Percentiles rank a stretch among this genome's conserved stretches.
These are phyloP conservation scores for Solanum ossicruentum DNA, from an alignment of 257 asterid genomes.

Conservation along the genomic window DNA sequence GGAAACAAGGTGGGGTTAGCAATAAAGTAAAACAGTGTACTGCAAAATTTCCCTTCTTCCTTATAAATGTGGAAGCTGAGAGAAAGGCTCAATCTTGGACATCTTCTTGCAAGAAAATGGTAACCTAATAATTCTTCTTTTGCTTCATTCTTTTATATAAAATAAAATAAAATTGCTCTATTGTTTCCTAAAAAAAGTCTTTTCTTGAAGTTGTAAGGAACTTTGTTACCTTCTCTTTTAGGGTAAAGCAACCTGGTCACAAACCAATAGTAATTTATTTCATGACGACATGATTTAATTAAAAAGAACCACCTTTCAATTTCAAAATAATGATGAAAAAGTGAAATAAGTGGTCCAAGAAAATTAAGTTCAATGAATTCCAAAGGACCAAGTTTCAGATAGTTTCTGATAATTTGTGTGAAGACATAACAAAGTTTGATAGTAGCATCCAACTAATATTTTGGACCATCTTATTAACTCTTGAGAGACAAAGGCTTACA, in stretches of 20 bases:
- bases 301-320: background rate
- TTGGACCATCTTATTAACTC: background rate
- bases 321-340: background rate
- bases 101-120: slow-evolving; percentile 26
- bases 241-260: slow-evolving; percentile 20
- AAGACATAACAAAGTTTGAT: background rate
- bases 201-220: slow-evolving; percentile 2
- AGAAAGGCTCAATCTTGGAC: slow-evolving; percentile 4
- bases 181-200: slow-evolving; percentile 11
- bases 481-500: background rate
- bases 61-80: slow-evolving; percentile 6
- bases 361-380: background rate
- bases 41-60: slow-evolving; percentile 6
- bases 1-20: slow-evolving; percentile 1
- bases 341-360: background rate
- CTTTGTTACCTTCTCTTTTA: slow-evolving; percentile 13
- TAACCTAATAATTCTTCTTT: slow-evolving; percentile 10
- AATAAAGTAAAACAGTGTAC: background rate
- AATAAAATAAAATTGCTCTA: background rate
- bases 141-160: slow-evolving; percentile 4
- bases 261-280: background rate
- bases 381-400: background rate
- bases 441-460: background rate
- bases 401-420: background rate
- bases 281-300: background rate